A percentile compares a stretch with the other conserved stretches of the same genome.
Conservation (phyloP, 345 rosid genomes). For the Acer yangbiense region DNA sequence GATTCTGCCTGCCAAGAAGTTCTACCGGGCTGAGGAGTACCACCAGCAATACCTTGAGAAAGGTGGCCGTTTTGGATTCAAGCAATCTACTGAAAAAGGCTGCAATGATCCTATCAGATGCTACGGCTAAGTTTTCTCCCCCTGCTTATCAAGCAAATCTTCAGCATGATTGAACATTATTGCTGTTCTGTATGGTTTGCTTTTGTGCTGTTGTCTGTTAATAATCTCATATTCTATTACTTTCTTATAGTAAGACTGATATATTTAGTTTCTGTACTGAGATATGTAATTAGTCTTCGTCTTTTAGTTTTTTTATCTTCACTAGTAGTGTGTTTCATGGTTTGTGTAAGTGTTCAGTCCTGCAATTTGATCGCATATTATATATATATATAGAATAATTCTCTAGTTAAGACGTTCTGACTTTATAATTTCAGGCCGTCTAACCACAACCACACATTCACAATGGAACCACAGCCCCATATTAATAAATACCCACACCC, state of each 20-base stretch:
- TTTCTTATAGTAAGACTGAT: neutral
- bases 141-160: constrained; percentile 13
- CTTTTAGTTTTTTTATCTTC: neutral
- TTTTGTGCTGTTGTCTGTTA: neutral
- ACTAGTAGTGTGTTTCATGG: constrained; percentile 13
- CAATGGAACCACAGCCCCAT: no score
- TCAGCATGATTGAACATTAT: neutral
- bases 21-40: constrained; percentile 88
- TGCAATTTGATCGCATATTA: neutral
- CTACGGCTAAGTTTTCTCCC: constrained; percentile 59
- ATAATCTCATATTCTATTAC: neutral
- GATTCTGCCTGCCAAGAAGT: constrained; percentile 84
- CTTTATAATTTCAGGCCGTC: no score
- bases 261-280: neutral
- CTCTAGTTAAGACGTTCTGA: no score
- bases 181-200: neutral
- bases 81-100: constrained; percentile 76
- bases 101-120: constrained; percentile 92
- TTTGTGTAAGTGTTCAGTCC: constrained; percentile 4
- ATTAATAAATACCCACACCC: no score
- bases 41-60: constrained; percentile 93
- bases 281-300: constrained; percentile 14
- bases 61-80: constrained; percentile 81
- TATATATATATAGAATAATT: no score
- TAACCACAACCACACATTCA: no score